phyloP scores from a whole-genome alignment of 805 yeast species.

The Metschnikowia sp. region DNA sequence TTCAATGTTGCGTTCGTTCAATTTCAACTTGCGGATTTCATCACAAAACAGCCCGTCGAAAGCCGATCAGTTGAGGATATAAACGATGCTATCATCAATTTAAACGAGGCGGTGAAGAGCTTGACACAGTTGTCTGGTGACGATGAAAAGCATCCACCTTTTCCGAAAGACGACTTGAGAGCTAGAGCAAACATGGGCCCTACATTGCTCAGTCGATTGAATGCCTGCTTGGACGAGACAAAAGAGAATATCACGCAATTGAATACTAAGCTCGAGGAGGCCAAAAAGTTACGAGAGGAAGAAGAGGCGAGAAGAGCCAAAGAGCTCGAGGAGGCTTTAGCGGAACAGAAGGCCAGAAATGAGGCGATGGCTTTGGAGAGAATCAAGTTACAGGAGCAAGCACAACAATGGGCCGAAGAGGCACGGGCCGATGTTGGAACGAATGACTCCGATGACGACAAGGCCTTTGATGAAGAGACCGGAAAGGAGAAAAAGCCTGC shows the following conservation, averaged over 20 bases:
- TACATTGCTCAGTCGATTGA: conserved; percentile 70
- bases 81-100: conserved; percentile 49
- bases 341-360: conserved; percentile 44
- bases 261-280: conserved; percentile 65
- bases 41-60: conserved; percentile 55
- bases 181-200: conserved; percentile 87
- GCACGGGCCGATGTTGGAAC: conserved; percentile 32
- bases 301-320: conserved; percentile 41
- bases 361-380: conserved; percentile 45
- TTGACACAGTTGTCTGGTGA: conserved; percentile 56
- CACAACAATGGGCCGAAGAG: conserved; percentile 49
- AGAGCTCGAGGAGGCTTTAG: conserved; percentile 39
- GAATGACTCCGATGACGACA: conserved; percentile 38
- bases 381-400: conserved; percentile 49
- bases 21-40: conserved; percentile 81
- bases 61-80: conserved; percentile 65
- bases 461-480: conserved; percentile 25
- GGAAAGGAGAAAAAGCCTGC: conserved; percentile 22
- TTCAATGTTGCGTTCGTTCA: conserved; percentile 83
- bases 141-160: conserved; percentile 64
- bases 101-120: conserved; percentile 57
- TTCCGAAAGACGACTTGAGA: conserved; percentile 72
- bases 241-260: conserved; percentile 57
- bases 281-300: conserved; percentile 61
- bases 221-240: conserved; percentile 69